Conservation (phyloP, 2,329 filamentous ascomycete species). For the Verticillium albo-atrum region DNA sequence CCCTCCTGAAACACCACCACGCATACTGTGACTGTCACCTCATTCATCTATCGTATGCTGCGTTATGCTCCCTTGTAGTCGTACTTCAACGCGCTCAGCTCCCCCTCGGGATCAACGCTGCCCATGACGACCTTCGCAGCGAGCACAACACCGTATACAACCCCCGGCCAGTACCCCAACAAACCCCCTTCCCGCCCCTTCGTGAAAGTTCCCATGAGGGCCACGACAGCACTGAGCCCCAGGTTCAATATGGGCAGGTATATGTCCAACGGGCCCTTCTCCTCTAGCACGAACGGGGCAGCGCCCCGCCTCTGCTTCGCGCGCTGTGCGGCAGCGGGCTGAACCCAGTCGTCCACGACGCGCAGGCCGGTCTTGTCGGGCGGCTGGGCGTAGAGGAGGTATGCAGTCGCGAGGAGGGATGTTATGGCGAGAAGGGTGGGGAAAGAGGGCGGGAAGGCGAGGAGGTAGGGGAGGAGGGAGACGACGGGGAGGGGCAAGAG, state of each 20-base stretch:
- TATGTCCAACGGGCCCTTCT: constrained; percentile 8
- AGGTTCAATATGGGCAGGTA: constrained; percentile 58
- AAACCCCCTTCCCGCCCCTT: constrained; percentile 26
- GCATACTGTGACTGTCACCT: not conserved
- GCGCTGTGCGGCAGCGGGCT: constrained; percentile 5
- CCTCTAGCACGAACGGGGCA: constrained; percentile 9
- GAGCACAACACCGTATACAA: constrained; percentile 58
- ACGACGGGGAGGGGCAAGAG: constrained; percentile 59
- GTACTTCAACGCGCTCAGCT: constrained; percentile 59
- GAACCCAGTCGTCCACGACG: constrained; percentile 6
- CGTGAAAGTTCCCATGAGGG: constrained; percentile 34
- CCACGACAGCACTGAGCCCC: constrained; percentile 17
- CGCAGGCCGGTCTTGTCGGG: constrained; percentile 26
- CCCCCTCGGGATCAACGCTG: constrained; percentile 62
- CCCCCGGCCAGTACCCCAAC: constrained; percentile 46
- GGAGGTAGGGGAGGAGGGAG: constrained; percentile 49
- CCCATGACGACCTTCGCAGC: constrained; percentile 62
- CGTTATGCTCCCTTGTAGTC: constrained; percentile 61
- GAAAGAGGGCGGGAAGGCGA: constrained; percentile 26
- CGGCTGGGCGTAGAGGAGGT: constrained; percentile 60
- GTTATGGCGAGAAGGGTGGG: constrained; percentile 46
- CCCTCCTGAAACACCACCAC: not conserved
- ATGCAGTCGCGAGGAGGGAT: constrained; percentile 38
- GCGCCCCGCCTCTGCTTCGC: constrained; percentile 2
- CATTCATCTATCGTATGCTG: not conserved